Percentiles rank a stretch among this genome's conserved stretches.
Conservation (phyloP, 129 eudicot genomes). For the Saposhnikovia divaricata region DNA sequence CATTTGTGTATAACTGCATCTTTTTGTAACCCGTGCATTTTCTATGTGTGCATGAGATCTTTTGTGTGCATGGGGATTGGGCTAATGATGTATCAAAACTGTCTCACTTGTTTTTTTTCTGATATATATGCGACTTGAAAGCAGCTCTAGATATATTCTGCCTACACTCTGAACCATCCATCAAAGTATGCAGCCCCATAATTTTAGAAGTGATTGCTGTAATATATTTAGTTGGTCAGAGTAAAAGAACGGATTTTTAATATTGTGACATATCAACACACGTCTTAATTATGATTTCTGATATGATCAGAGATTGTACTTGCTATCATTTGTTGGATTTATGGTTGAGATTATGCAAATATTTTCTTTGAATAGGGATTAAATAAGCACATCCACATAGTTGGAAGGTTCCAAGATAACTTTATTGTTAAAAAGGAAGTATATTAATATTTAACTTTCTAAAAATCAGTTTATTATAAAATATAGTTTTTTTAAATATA, state of each 20-base stretch:
- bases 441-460: too few species aligned
- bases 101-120: neutral
- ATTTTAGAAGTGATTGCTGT: neutral
- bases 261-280: neutral
- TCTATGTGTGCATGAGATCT: neutral
- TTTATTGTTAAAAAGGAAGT: neutral
- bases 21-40: neutral
- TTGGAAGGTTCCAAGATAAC: neutral
- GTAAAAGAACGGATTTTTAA: neutral
- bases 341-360: neutral
- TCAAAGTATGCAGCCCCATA: neutral
- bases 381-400: neutral
- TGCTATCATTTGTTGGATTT: neutral
- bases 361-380: neutral
- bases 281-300: neutral
- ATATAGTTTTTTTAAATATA: too few species aligned
- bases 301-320: neutral
- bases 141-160: neutral
- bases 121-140: neutral
- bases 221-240: neutral
- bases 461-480: too few species aligned
- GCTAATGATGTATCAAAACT: neutral
- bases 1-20: constrained; percentile 6
- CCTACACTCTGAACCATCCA: neutral
- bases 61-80: neutral